These are phyloP conservation scores for Andrographis paniculata DNA, from an alignment of 305 asterid genomes.

Conservation along the genomic window DNA sequence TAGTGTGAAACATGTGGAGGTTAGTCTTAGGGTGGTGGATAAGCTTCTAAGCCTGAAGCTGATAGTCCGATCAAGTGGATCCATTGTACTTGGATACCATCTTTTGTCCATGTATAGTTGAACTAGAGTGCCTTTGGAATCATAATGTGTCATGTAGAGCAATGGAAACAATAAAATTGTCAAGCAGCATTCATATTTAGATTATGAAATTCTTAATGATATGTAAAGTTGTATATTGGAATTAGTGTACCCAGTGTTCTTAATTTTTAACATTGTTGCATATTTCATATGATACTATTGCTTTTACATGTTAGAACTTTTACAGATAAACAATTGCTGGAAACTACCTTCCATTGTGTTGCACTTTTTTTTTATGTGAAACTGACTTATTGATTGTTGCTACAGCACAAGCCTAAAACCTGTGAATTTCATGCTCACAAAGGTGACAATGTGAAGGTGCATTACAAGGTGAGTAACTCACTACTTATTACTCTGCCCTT, in stretches of 20 bases:
- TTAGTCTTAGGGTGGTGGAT: too few species aligned
- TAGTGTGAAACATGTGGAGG: too few species aligned
- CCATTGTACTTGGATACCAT: too few species aligned
- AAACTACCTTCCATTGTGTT: neutral
- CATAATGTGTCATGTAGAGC: neutral
- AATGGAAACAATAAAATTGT: neutral
- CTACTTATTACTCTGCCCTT: neutral
- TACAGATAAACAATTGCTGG: neutral
- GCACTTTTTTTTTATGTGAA: neutral
- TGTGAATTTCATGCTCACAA: slow-evolving; percentile 92
- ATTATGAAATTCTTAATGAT: neutral
- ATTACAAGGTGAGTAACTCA: slow-evolving; percentile 67
- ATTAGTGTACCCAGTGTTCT: neutral
- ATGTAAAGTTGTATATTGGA: neutral
- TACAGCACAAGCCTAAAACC: slow-evolving; percentile 75
- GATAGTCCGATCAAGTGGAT: too few species aligned
- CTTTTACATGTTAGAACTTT: neutral
- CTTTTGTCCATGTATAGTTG: too few species aligned
- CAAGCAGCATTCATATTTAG: slow-evolving; percentile 1
- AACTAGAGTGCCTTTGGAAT: too few species aligned
- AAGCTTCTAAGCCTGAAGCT: too few species aligned
- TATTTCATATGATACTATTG: neutral
- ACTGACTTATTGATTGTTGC: slow-evolving; percentile 16
- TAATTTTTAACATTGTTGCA: neutral
- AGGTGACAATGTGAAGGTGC: slow-evolving; percentile 82